Evolutionary conservation across 116 monocot genomes (phyloP).

Genomic region (Cymodocea nodosa): DNA sequence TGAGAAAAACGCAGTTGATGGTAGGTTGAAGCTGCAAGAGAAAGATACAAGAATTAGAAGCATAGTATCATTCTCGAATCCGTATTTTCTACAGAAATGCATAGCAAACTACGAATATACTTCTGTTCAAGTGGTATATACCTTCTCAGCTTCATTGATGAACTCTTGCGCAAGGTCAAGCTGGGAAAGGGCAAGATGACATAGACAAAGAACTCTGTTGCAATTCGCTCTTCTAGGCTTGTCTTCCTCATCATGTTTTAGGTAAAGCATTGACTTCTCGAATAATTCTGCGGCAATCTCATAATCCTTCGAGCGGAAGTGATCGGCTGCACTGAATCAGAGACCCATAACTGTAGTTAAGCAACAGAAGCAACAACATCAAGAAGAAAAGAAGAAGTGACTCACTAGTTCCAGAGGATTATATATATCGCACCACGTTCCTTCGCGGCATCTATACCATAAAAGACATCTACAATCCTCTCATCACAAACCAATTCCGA

Average conservation of each 20-base stretch:
- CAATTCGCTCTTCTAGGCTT: slow-evolving; percentile 61
- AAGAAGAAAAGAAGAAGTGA: background rate
- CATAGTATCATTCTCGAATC: background rate
- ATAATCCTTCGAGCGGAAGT: slow-evolving; percentile 61
- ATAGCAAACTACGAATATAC: background rate
- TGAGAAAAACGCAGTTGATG: slow-evolving; percentile 75
- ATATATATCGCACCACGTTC: slow-evolving; percentile 69
- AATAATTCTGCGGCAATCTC: slow-evolving; percentile 62
- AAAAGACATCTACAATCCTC: slow-evolving; percentile 45
- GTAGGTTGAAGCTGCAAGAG: slow-evolving; percentile 77
- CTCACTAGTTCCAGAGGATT: slow-evolving; percentile 83
- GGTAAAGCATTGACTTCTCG: slow-evolving; percentile 94
- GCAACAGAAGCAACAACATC: background rate
- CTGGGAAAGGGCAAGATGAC: slow-evolving; percentile 59
- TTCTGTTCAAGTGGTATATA: slow-evolving; percentile 5
- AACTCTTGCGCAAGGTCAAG: slow-evolving; percentile 78
- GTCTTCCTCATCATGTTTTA: slow-evolving; percentile 52
- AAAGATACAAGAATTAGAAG: background rate
- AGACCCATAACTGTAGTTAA: background rate
- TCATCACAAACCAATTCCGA: slow-evolving; percentile 61
- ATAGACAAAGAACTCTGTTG: slow-evolving; percentile 80
- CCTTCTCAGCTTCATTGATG: slow-evolving; percentile 84
- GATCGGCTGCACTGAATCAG: slow-evolving; percentile 59
- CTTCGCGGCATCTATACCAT: slow-evolving; percentile 21
- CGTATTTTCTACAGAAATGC: background rate